Conservation (phyloP, 805 yeast genomes). For the Debaryomyces hansenii region DNA sequence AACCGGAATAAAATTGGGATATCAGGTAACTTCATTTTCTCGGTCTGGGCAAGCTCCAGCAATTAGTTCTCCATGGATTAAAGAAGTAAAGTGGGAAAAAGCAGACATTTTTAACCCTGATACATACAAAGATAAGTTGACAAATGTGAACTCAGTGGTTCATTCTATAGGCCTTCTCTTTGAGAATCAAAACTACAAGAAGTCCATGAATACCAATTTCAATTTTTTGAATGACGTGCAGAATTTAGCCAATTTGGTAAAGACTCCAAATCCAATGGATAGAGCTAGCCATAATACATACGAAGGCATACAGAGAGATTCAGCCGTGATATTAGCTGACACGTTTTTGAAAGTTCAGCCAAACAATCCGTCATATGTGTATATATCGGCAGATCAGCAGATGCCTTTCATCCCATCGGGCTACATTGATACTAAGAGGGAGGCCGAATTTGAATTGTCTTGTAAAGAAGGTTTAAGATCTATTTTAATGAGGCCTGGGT, state of each 20-base stretch:
- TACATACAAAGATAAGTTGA: constrained; percentile 50
- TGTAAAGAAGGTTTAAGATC: constrained; percentile 52
- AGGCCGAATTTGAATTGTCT: constrained; percentile 64
- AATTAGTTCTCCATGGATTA: constrained; percentile 50
- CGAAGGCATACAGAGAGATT: constrained; percentile 64
- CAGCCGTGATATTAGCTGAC: constrained; percentile 65
- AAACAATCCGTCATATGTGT: constrained; percentile 50
- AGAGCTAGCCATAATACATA: constrained; percentile 49
- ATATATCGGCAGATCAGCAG: constrained; percentile 77
- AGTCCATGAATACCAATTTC: constrained; percentile 43
- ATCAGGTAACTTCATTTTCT: constrained; percentile 67
- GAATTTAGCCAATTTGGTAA: constrained; percentile 29
- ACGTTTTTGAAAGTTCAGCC: constrained; percentile 41
- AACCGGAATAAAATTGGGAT: constrained; percentile 61
- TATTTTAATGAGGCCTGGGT: constrained; percentile 75
- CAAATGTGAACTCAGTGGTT: constrained; percentile 64
- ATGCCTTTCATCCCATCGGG: constrained; percentile 68
- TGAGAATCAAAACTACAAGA: constrained; percentile 70
- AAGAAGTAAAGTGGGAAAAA: constrained; percentile 60
- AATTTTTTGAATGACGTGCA: constrained; percentile 32
- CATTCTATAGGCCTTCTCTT: constrained; percentile 79
- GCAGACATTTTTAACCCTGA: constrained; percentile 70
- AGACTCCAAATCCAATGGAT: constrained; percentile 65
- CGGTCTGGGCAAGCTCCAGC: constrained; percentile 54
- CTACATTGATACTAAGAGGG: constrained; percentile 73